Conservation (phyloP, 345 rosid species). For the Camelina neglecta region DNA sequence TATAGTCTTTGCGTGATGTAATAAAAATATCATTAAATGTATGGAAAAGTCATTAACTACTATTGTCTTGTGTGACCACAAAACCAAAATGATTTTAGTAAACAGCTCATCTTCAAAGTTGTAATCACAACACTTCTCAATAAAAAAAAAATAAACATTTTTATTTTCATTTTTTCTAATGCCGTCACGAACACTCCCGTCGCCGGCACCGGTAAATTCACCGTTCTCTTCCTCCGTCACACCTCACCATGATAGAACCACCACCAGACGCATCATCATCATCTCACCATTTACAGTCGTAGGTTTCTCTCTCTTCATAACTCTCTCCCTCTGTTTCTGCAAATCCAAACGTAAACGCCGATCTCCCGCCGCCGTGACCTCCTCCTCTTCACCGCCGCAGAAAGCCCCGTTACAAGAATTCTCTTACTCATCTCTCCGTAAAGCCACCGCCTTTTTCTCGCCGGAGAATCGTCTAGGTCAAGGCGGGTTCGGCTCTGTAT, state of each 20-base stretch:
- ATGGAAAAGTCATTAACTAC: conserved; percentile 39
- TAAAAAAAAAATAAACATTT: neutral
- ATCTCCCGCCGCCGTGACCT: conserved; percentile 24
- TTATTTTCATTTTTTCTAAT: conserved; percentile 13
- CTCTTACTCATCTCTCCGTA: conserved; percentile 64
- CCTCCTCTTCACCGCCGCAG: conserved; percentile 47
- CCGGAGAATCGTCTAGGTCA: conserved; percentile 65
- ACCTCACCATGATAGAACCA: conserved; percentile 24
- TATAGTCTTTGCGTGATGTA: conserved; percentile 37
- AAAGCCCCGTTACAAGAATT: conserved; percentile 57
- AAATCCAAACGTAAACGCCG: conserved; percentile 56
- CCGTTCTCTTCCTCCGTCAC: conserved; percentile 3
- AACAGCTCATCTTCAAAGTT: conserved; percentile 28
- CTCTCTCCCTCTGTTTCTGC: conserved; percentile 59
- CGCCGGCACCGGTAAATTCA: conserved; percentile 28
- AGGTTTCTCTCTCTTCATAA: conserved; percentile 56
- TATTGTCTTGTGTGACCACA: conserved; percentile 35
- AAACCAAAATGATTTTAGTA: neutral
- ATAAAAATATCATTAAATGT: conserved; percentile 25
- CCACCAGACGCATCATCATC: conserved; percentile 36
- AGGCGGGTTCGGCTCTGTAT: conserved; percentile 92
- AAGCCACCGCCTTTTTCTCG: conserved; percentile 63
- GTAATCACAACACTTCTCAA: neutral
- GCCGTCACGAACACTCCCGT: conserved; percentile 56
- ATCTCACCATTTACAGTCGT: conserved; percentile 44